Percentiles rank a stretch among this genome's conserved stretches.
Evolutionary conservation across 164 flowering plant species (phyloP).

Genomic region (Platanus orientalis): DNA sequence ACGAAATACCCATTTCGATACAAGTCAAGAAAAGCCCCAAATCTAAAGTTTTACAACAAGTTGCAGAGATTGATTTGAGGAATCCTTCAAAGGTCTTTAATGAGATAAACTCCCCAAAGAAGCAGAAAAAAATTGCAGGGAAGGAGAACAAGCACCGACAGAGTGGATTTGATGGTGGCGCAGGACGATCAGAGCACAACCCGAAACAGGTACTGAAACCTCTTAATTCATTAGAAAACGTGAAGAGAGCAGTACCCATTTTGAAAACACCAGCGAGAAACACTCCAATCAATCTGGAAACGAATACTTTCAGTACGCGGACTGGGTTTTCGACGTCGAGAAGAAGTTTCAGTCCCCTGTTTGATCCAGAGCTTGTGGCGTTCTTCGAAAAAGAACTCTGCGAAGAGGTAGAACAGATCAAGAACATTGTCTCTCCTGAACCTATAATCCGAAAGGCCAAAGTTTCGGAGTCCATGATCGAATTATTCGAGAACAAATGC

Average conservation of each 20-base stretch:
- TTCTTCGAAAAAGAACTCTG: slow-evolving; percentile 53
- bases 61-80: slow-evolving; percentile 29
- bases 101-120: slow-evolving; percentile 47
- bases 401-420: slow-evolving; percentile 58
- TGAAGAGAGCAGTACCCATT: slow-evolving; percentile 27
- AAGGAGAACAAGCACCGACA: slow-evolving; percentile 58
- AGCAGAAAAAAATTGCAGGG: slow-evolving; percentile 44
- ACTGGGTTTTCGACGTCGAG: slow-evolving; percentile 31
- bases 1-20: slow-evolving; percentile 31
- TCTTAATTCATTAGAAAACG: slow-evolving; percentile 26
- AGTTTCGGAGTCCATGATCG: slow-evolving; percentile 31
- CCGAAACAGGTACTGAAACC: slow-evolving; percentile 45
- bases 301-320: slow-evolving; percentile 24
- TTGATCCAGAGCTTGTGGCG: slow-evolving; percentile 72
- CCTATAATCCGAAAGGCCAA: slow-evolving; percentile 17
- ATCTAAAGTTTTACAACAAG: slow-evolving; percentile 25
- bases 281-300: slow-evolving; percentile 26
- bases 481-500: slow-evolving; percentile 44
- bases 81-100: slow-evolving; percentile 51
- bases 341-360: slow-evolving; percentile 55
- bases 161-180: slow-evolving; percentile 6
- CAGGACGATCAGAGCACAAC: slow-evolving; percentile 26
- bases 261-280: slow-evolving; percentile 24
- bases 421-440: slow-evolving; percentile 39
- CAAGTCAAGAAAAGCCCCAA: slow-evolving; percentile 49